Evolutionary conservation across 495 filamentous ascomycete genomes (phyloP), one percentile per base, ranked within the genome.

Genomic region (Hypoxylon fuscum): DNA sequence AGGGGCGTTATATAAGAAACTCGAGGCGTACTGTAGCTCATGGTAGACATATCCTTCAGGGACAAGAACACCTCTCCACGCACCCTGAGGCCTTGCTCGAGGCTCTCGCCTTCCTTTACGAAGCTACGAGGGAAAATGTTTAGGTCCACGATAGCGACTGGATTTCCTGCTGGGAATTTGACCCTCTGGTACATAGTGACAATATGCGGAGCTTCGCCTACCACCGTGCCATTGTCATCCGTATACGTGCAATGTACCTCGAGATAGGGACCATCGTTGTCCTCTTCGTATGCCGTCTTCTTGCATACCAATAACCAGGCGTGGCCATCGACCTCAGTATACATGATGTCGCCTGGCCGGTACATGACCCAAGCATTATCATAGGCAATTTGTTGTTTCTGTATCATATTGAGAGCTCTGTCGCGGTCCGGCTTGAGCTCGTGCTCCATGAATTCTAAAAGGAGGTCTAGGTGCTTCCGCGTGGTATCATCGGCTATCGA

Each of bases 361-460:
- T 73, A 76, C 34, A 79, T 70, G 9, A 71, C 49, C 75, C 74
- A 77, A 0, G 75, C 66, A 22, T 72, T 64, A 4, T 66, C 52
- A 61, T 62, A 75, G 5, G 58, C 44, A 8, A 73, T 68, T 11
- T 72, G 68, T 11, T 69, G 63, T 10, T 74, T 64, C 17, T 58
- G 34, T 1, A 65, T 64, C 59, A 74, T 64, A 23, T 66, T 64
- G 10, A 66, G 49, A n/a, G 61, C 65, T 0, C 66, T 38, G 38
- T 76, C 77, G 20, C 67, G 62, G 2, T 63, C 50, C 1, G 65
- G 57, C 20, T 56, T 61, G 27, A 74, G 22, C 40, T 75, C 66
- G 47, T 64, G 56, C 1, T 69, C 56, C 60, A 75, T 75, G 59
- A 74, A 74, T 7, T 73, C 53, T 29, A 75, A 73, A 0, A 75